phyloP scores from a whole-genome alignment of 2,329 filamentous ascomycete species.

The Neofusicoccum parvum region DNA sequence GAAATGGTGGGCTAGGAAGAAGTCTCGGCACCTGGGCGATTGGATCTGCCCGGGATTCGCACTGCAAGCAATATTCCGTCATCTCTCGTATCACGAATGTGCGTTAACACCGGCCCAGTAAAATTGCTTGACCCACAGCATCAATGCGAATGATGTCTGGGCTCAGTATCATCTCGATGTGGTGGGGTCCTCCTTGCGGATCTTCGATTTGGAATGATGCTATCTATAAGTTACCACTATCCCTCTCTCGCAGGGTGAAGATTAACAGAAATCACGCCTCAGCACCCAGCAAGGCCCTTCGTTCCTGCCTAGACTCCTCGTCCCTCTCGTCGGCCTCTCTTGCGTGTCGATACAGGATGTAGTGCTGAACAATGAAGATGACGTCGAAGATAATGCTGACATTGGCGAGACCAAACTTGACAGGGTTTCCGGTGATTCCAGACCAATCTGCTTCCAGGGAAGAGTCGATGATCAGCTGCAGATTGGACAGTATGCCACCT shows the following conservation, averaged over 20 bases:
- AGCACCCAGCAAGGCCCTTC: neutral
- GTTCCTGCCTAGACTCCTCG: conserved; percentile 23
- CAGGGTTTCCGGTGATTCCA: conserved; percentile 85
- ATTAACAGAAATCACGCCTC: neutral
- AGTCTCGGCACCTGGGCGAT: neutral
- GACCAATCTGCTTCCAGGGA: conserved; percentile 85
- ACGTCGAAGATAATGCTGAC: conserved; percentile 84
- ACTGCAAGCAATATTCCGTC: neutral
- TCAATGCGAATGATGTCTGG: neutral
- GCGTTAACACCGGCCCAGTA: neutral
- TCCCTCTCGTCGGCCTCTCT: conserved; percentile 32
- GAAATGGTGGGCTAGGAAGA: neutral
- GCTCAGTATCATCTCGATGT: neutral
- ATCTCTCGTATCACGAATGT: neutral
- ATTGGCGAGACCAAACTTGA: conserved; percentile 85
- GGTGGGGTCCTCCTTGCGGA: neutral
- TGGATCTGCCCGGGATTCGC: neutral
- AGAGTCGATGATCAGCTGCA: conserved; percentile 83
- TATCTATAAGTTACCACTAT: no score
- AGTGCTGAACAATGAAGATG: conserved; percentile 88
- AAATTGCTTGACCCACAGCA: neutral
- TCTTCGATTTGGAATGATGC: no score
- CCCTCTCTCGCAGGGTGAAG: no score
- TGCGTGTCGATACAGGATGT: conserved; percentile 66
- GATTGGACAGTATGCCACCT: conserved; percentile 79